Conservation (phyloP, 2,329 filamentous ascomycete genomes). For the Claviceps fusiformis region DNA sequence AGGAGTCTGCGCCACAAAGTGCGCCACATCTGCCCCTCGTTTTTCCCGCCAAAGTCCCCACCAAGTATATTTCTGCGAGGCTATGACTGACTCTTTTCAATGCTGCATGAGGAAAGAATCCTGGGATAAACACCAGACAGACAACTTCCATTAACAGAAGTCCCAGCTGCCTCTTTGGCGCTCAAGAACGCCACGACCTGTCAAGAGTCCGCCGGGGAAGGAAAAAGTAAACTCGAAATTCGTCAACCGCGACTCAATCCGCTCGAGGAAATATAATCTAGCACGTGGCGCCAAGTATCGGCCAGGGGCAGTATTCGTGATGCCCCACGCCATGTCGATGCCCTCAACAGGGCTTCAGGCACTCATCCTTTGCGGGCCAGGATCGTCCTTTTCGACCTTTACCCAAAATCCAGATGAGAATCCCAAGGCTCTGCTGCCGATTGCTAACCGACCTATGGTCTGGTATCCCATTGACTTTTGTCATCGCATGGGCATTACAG, state of each 20-base stretch:
- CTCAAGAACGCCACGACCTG: neutral
- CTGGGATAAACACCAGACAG: neutral
- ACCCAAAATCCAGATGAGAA: slow-evolving; percentile 68
- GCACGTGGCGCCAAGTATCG: neutral
- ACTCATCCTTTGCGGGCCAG: slow-evolving; percentile 70
- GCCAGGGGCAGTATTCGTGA: slow-evolving; percentile 18
- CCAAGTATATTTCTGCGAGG: neutral
- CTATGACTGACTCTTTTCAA: slow-evolving; percentile 7
- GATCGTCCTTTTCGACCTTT: slow-evolving; percentile 70
- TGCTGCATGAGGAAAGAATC: neutral
- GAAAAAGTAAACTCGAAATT: neutral
- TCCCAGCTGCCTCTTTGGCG: neutral
- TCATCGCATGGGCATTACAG: slow-evolving; percentile 64
- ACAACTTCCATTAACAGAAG: neutral
- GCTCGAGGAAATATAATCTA: neutral
- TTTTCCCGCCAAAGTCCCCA: neutral
- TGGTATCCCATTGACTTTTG: slow-evolving; percentile 84
- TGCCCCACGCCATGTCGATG: slow-evolving; percentile 65
- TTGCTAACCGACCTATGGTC: slow-evolving; percentile 78
- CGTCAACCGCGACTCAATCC: neutral
- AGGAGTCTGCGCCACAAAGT: neutral
- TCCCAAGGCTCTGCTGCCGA: slow-evolving; percentile 68
- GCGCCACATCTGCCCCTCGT: slow-evolving; percentile 2
- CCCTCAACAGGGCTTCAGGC: slow-evolving; percentile 69
- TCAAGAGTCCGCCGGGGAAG: neutral